Base-by-base conservation (phyloP, 1,284 basidiomycete species). In the Ustilago cynodontis region DNA sequence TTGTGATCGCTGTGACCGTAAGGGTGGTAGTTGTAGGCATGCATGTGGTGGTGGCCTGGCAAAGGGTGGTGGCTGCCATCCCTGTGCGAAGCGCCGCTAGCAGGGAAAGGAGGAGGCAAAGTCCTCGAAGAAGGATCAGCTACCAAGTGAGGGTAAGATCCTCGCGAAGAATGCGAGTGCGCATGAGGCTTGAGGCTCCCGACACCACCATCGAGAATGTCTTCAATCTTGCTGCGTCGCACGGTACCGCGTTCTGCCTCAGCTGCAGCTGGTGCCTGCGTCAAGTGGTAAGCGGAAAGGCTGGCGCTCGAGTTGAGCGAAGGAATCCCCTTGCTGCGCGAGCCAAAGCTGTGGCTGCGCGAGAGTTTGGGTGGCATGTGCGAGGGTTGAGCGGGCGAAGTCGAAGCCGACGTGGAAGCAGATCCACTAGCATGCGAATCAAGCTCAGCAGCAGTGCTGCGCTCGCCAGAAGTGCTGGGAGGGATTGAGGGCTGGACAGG, bases 391-490 rank as follows among this genome's bases (percentile, higher is more conserved):
- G 78, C 52, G 0, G 79, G 79, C 26, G 77, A 79, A 16, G 77
- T 79, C 7, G 79, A 79, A 6, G 70, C 75, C 24, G 79, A 81
- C 22, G 68, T 71, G 45, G 77, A 51, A 7, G 64, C 70, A 9
- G 72, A 75, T 9, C 64, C 79, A 70, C 64, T 74, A 29, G 64
- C 64, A 31, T 59, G 71, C 31, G 65, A 57, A 26, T 71, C 67
- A 53, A 64, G 59, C 41, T 76, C 75, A 33, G 71, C 55, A 28
- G 81, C 81, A 22, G 82, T 84, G 68, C 83, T 83, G 22, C 84
- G 71, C 72, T 85, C 83, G 51, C 78, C 78, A 41, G 76, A 81
- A 24, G 77, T 82, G 69, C 79, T 82, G 24, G 78, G 51, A 20
- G 78, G 78, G 55, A 77, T 75, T 16, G 65, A 47, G 14, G 66